These are phyloP conservation scores for Chiua virens DNA, from an alignment of 768 basidiomycete species.

Conservation along the genomic window DNA sequence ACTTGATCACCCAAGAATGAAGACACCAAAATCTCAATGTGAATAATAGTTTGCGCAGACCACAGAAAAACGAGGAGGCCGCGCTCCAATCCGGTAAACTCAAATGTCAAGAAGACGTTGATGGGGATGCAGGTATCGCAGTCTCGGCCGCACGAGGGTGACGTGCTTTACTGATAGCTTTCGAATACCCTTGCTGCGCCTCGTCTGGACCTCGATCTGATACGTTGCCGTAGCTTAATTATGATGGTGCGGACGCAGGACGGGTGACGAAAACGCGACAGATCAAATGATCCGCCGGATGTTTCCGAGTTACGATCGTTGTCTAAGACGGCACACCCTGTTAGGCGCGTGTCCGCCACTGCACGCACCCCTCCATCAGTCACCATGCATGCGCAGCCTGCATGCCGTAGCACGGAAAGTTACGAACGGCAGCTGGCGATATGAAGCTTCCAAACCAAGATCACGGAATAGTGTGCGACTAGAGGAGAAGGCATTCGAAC, in stretches of 20 bases:
- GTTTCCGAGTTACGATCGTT: slow-evolving; percentile 21
- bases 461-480: slow-evolving; percentile 11
- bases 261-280: slow-evolving; percentile 11
- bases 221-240: slow-evolving; percentile 12
- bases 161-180: slow-evolving; percentile 12
- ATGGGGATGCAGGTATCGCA: slow-evolving; percentile 8
- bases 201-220: slow-evolving; percentile 10
- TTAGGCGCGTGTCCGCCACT: slow-evolving; percentile 19
- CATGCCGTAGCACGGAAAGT: slow-evolving; percentile 29
- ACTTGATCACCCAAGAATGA: slow-evolving; percentile 8
- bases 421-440: slow-evolving; percentile 17
- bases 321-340: slow-evolving; percentile 15
- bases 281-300: slow-evolving; percentile 23
- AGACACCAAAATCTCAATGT: slow-evolving; percentile 5
- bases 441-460: slow-evolving; percentile 15
- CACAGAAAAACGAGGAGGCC: slow-evolving; percentile 5
- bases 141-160: slow-evolving; percentile 18
- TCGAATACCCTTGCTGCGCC: slow-evolving; percentile 15
- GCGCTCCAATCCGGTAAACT: slow-evolving; percentile 5
- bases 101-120: slow-evolving; percentile 8
- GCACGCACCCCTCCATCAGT: slow-evolving; percentile 29
- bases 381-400: slow-evolving; percentile 25
- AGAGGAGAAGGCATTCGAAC: slow-evolving; percentile 4
- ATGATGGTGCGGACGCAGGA: slow-evolving; percentile 20
- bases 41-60: slow-evolving; percentile 4